These are phyloP conservation scores for Chaetomium globosum DNA, from an alignment of 2,329 filamentous ascomycete species.

Conservation along the genomic window DNA sequence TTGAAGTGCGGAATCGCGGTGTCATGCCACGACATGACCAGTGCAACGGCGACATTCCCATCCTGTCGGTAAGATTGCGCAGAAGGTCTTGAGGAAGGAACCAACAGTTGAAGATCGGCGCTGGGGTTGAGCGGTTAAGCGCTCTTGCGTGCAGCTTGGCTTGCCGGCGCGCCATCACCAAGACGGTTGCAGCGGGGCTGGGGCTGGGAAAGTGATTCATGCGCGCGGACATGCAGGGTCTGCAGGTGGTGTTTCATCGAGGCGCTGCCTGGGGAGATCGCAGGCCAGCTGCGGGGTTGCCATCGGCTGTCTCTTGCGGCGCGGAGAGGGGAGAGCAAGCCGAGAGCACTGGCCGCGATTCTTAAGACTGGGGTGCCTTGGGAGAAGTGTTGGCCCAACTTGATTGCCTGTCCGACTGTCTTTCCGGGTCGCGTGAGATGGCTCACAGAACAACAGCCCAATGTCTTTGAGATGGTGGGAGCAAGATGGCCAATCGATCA, in stretches of 20 bases:
- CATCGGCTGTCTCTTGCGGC: neutral
- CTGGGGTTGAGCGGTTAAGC: constrained; percentile 17
- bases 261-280: neutral
- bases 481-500: constrained; percentile 5
- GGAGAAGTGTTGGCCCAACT: neutral
- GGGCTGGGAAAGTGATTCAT: constrained; percentile 22
- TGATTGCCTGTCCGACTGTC: neutral
- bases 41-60: neutral
- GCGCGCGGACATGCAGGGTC: constrained; percentile 16
- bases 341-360: neutral
- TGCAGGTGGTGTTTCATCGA: constrained; percentile 23
- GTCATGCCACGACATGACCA: neutral
- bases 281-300: constrained; percentile 13
- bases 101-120: constrained; percentile 14
- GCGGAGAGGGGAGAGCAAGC: neutral
- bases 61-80: neutral
- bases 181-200: constrained; percentile 7
- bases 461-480: neutral
- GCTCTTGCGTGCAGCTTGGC: constrained; percentile 19
- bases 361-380: neutral
- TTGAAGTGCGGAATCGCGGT: neutral
- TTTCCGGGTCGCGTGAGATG: neutral
- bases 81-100: neutral
- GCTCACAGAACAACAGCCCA: neutral
- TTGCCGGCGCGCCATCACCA: constrained; percentile 3